Percentiles rank a stretch among this genome's conserved stretches.
phyloP scores from a whole-genome alignment of 805 yeast species.

The Myxozyma mucilagina region DNA sequence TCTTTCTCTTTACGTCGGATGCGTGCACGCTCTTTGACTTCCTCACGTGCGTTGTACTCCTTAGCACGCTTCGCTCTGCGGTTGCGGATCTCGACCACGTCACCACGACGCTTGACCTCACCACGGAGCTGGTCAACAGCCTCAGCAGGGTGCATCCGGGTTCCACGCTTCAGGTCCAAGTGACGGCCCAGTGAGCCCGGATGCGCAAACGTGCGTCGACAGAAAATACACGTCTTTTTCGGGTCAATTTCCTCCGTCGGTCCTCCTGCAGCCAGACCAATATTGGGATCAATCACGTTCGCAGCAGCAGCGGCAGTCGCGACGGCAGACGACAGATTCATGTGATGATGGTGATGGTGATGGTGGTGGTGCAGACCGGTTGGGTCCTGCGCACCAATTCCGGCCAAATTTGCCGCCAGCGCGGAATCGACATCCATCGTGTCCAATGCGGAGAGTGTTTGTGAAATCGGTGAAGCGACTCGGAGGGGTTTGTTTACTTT shows the following conservation, averaged over 20 bases:
- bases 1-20: conserved; percentile 50
- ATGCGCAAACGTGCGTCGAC: conserved; percentile 55
- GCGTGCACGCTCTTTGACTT: conserved; percentile 51
- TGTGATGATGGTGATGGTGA: conserved; percentile 24
- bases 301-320: conserved; percentile 27
- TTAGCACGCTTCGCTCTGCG: conserved; percentile 47
- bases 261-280: conserved; percentile 11
- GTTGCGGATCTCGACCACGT: conserved; percentile 45
- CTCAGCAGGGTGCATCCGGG: conserved; percentile 52
- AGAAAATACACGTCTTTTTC: conserved; percentile 51
- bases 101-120: conserved; percentile 55
- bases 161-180: conserved; percentile 57
- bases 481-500: not conserved
- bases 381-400: conserved; percentile 24
- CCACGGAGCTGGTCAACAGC: conserved; percentile 50
- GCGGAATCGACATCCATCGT: conserved; percentile 28
- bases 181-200: conserved; percentile 64
- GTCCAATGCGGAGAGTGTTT: not conserved
- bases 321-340: conserved; percentile 24
- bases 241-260: conserved; percentile 29
- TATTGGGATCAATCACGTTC: conserved; percentile 31
- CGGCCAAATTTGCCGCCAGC: conserved; percentile 29
- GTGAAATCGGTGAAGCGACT: not conserved
- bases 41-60: conserved; percentile 50
- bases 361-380: conserved; percentile 24